These are phyloP conservation scores for Mycena amicta DNA, from an alignment of 768 basidiomycete genomes.

Conservation along the genomic window DNA sequence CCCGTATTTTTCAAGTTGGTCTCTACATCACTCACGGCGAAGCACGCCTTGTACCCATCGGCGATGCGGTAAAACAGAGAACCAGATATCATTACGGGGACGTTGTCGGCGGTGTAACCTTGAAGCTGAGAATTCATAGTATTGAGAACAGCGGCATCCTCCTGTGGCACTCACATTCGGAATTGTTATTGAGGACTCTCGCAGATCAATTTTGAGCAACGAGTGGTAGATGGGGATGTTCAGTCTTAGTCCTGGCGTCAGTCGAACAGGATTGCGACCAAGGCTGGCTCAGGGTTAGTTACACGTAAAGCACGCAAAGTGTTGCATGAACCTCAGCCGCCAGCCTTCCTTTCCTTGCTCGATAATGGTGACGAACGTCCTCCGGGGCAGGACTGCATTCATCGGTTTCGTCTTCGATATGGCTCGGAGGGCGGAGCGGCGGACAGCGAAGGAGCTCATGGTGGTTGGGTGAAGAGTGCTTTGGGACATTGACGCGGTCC, in stretches of 20 bases:
- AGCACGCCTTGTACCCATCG: conserved; percentile 58
- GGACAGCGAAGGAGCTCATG: conserved; percentile 15
- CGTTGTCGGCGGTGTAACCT: conserved; percentile 41
- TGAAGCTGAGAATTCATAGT: conserved; percentile 32
- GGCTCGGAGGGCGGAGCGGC: conserved; percentile 17
- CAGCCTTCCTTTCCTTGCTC: conserved; percentile 57
- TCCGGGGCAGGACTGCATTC: conserved; percentile 10
- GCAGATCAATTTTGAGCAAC: conserved; percentile 46
- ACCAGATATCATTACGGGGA: conserved; percentile 55
- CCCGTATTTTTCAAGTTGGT: conserved; percentile 54
- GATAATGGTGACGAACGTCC: conserved; percentile 51
- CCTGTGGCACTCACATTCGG: conserved; percentile 44
- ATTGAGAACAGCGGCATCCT: too few relatives aligned
- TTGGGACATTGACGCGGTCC: neutral
- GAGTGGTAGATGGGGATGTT: conserved; percentile 49
- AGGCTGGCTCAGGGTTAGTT: conserved; percentile 33
- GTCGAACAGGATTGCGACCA: conserved; percentile 46
- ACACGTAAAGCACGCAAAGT: neutral
- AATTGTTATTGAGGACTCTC: conserved; percentile 50
- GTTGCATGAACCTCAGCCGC: conserved; percentile 44
- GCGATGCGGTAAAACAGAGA: conserved; percentile 56
- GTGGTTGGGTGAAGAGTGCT: neutral
- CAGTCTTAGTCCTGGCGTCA: conserved; percentile 48
- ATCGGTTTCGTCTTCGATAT: conserved; percentile 3
- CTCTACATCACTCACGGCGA: conserved; percentile 50